Base-by-base conservation (phyloP, 169 alveolate species). In the Plasmodium gonderi region DNA sequence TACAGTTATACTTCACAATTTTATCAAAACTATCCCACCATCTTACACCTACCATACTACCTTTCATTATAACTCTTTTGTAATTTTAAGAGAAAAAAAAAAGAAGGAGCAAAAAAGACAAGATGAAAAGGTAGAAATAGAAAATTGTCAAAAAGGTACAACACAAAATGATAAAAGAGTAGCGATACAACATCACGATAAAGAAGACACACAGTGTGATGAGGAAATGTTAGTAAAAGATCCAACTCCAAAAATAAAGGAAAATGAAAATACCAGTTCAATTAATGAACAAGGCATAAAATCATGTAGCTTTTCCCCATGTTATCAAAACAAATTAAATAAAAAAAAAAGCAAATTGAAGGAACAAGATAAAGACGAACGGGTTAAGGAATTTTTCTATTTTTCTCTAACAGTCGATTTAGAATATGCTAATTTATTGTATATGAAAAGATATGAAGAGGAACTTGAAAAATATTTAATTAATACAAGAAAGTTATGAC, bases 1-100 rank as follows among this genome's bases (percentile, higher is more conserved):
- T 77, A 89, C 38, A n/a, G 33, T 12, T 8, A 89, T 77, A 23
- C 47, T 89, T 60, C 80, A 89, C 51, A 68, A 89, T 77, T 89
- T 77, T 77, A 89, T 89, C 36, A 78, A 89, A 64, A 89, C 78
- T n/a, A 68, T 89, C 31, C 94, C 94, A 17, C 94, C 94, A 2
- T 77, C 85, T 44, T 89, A 89, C 29, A 89, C 94, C 7, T 89
- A 77, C 54, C 80, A 89, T 23, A 78, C 54, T 12, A 40, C 89
- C 8, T 89, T 89, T 38, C 60, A 77, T 51, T 65, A 78, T 38
- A 89, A 51, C 17, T 49, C 49, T 44, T 77, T 44, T 65, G 64
- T 89, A 31, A 89, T 65, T 36, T 65, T 89, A 29, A 44, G 68
- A 40, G 94, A 89, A 64, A 76, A 23, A 42, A 54, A 65, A 87